Percentiles rank a stretch among this genome's conserved stretches.
Evolutionary conservation across 352 stramenopile species (phyloP).

Genomic region (Albugo laibachii): DNA sequence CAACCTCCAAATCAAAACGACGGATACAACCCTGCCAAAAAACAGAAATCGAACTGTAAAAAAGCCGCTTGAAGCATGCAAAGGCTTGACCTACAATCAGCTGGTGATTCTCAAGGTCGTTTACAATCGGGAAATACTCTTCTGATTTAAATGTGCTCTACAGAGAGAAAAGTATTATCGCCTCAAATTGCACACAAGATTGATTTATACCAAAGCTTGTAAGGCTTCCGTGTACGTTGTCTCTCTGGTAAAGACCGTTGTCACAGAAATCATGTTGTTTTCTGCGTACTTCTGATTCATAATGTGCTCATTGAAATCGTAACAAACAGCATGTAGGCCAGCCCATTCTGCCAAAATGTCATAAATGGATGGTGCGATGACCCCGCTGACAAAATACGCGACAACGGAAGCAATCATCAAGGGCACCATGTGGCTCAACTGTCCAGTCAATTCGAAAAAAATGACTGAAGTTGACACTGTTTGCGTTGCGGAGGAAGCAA

Average conservation of each 20-base stretch:
- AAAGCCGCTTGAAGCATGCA: not conserved
- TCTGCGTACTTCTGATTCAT: constrained; percentile 39
- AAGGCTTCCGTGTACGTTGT: constrained; percentile 58
- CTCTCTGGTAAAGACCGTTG: constrained; percentile 37
- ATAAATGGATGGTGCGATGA: constrained; percentile 71
- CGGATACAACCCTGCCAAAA: constrained; percentile 29
- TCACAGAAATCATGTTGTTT: constrained; percentile 38
- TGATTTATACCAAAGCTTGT: constrained; percentile 29
- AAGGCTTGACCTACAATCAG: constrained; percentile 22
- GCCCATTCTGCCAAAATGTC: constrained; percentile 65
- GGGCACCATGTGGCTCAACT: constrained; percentile 65
- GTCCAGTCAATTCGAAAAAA: constrained; percentile 73
- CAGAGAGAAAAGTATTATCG: not conserved
- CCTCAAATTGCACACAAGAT: too few relatives aligned
- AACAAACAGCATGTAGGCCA: constrained; percentile 58
- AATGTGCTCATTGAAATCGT: constrained; percentile 64
- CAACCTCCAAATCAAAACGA: constrained; percentile 57
- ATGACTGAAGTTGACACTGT: constrained; percentile 77
- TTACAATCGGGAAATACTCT: constrained; percentile 64
- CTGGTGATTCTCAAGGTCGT: constrained; percentile 22
- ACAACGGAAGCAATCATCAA: constrained; percentile 66
- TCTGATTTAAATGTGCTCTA: constrained; percentile 58
- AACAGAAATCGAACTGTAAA: not conserved
- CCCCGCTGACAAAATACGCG: constrained; percentile 57
- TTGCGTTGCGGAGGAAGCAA: constrained; percentile 78